Percentiles rank a stretch among this genome's conserved stretches.
Conservation (phyloP, 352 stramenopile genomes). For the Phytophthora colocasiae region DNA sequence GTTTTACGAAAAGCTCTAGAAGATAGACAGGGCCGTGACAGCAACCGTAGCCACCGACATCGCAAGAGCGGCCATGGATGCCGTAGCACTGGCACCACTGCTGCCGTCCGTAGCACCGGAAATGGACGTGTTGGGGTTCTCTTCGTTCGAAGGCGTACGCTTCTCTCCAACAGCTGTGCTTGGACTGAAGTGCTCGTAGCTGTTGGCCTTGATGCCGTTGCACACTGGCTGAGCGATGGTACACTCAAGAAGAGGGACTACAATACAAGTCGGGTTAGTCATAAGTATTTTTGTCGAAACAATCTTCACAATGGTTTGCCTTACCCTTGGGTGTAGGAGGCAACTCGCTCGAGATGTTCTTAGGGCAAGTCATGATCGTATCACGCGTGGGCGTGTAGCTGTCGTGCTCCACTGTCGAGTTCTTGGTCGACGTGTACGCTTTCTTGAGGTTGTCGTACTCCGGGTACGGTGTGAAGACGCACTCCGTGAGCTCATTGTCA, state of each 20-base stretch:
- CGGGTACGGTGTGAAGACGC: slow-evolving; percentile 61
- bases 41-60: slow-evolving; percentile 30
- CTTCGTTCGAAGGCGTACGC: slow-evolving; percentile 33
- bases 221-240: slow-evolving; percentile 46
- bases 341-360: slow-evolving; percentile 49
- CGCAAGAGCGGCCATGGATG: slow-evolving; percentile 14
- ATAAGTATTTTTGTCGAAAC: background rate
- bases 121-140: slow-evolving; percentile 8
- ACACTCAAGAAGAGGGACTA: slow-evolving; percentile 44
- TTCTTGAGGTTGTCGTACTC: slow-evolving; percentile 68
- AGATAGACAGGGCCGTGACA: slow-evolving; percentile 25
- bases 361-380: slow-evolving; percentile 48
- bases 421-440: slow-evolving; percentile 57
- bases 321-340: slow-evolving; percentile 49
- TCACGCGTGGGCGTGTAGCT: slow-evolving; percentile 47
- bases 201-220: slow-evolving; percentile 46
- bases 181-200: slow-evolving; percentile 26
- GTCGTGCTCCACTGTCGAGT: slow-evolving; percentile 51
- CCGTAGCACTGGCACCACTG: slow-evolving; percentile 14
- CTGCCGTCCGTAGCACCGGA: slow-evolving; percentile 6
- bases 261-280: slow-evolving; percentile 2
- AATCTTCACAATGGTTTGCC: background rate
- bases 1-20: slow-evolving; percentile 20
- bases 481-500: slow-evolving; percentile 54
- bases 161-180: slow-evolving; percentile 37